phyloP scores from a whole-genome alignment of 2,329 filamentous ascomycete genomes.

The Sarocladium strictum region DNA sequence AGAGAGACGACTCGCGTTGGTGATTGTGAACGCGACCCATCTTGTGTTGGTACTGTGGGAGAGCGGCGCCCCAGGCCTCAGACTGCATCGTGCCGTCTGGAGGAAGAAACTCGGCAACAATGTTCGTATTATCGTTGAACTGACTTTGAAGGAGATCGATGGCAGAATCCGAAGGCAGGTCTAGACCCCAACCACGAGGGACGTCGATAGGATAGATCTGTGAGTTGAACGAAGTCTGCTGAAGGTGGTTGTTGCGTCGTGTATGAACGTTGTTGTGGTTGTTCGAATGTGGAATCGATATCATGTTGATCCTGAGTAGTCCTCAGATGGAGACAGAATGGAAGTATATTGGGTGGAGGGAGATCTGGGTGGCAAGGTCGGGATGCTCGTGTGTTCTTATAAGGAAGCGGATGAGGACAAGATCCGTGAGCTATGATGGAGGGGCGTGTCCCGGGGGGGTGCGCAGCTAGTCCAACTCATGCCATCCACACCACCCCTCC shows the following conservation, averaged over 20 bases:
- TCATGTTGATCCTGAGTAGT: constrained; percentile 3
- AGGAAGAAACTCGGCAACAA: neutral
- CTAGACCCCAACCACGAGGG: constrained; percentile 2
- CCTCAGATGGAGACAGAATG: neutral
- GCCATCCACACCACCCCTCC: neutral
- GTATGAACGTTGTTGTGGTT: neutral
- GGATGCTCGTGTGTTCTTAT: neutral
- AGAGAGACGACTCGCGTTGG: constrained; percentile 55
- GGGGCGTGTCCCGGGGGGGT: neutral
- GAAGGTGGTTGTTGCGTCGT: constrained; percentile 4
- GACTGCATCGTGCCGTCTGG: constrained; percentile 32
- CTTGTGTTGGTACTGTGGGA: constrained; percentile 30
- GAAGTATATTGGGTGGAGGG: constrained; percentile 9
- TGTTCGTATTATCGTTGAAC: neutral
- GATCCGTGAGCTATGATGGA: neutral
- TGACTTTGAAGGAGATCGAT: constrained; percentile 1
- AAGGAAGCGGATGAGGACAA: neutral
- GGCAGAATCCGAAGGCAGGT: neutral
- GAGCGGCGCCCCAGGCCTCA: constrained; percentile 32
- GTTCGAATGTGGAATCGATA: neutral
- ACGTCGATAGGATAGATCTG: neutral
- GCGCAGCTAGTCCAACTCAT: too few relatives aligned
- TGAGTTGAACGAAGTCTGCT: neutral
- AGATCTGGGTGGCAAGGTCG: constrained; percentile 7
- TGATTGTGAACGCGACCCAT: constrained; percentile 36